Base-by-base conservation (phyloP, 306 rosid genomes). In the Cicer cuneatum region DNA sequence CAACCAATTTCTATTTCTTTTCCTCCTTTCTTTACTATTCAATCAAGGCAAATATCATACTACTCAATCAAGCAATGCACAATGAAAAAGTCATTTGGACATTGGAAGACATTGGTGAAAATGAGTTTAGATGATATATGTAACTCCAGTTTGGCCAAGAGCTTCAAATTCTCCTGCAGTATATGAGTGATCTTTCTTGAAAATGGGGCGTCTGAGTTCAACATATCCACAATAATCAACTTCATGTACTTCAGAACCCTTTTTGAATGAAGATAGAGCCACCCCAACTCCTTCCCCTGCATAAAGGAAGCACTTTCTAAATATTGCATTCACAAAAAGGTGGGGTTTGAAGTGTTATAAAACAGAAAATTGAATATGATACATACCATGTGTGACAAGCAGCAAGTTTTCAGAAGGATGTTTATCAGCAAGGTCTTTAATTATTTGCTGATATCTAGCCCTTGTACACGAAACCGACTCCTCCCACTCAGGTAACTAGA, bases 321-420 rank as follows among this genome's bases (percentile, higher is more conserved):
- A n/a, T n/a, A n/a, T 15, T 57, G 19, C 18, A 35, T 56, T 48
- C 29, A 64, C 7, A 13, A 40, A 12, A 64, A n/a, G 7, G 7
- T 45, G 2, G 21, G 10, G 2, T 60, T 60, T 35, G 7, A 8
- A 60, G 41, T 61, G 46, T n/a, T 14, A 13, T 12, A 43, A 41
- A 38, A 45, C 53, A 56, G 47, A 72, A 69, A 79, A 33, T 24
- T 5, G 13, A 33, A 46, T 14, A 14, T 10, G 49, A 64, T 87
- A 92, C 99, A 70, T 87, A 92, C 99, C 97, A 29, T 92, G 99
- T n/a, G 97, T 92, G 74, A 92, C 93, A 58, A 92, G 92, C 66
- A 94, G 93, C 85, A 94, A 83, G 76, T 92, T 94, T 69, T 94
- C 90, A 0, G 72, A 70, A 2, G 81, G 95, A 78, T 85, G 81